phyloP scores from a whole-genome alignment of 225 moss, liverwort and hornwort genomes.

The Physcomitrellopsis africana region DNA sequence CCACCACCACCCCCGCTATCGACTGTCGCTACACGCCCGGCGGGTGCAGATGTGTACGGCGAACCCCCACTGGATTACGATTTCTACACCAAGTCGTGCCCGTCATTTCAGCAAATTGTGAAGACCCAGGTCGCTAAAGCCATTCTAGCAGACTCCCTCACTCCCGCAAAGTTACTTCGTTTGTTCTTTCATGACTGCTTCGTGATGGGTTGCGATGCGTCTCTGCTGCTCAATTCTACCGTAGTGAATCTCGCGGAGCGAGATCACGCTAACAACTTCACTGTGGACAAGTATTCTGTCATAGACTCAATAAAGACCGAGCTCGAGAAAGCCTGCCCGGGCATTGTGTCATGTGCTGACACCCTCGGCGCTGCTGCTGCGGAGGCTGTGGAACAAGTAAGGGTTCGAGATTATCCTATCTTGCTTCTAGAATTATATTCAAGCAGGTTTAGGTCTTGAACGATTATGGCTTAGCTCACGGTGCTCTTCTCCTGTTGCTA shows the following conservation, averaged over 20 bases:
- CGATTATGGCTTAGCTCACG: neutral
- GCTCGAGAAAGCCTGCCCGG: too few relatives aligned
- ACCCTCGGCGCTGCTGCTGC: too few relatives aligned
- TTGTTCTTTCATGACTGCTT: constrained; percentile 79
- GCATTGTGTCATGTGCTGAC: too few relatives aligned
- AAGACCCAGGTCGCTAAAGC: constrained; percentile 28
- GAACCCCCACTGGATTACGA: constrained; percentile 20
- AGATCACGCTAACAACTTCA: constrained; percentile 48
- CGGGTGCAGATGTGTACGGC: constrained; percentile 5
- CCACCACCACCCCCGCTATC: neutral
- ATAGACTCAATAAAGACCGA: constrained; percentile 46
- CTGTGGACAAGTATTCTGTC: constrained; percentile 37
- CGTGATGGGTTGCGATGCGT: constrained; percentile 61
- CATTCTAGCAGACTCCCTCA: constrained; percentile 29
- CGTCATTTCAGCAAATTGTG: constrained; percentile 35
- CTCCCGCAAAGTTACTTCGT: constrained; percentile 49
- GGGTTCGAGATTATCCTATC: too few relatives aligned
- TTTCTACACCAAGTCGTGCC: constrained; percentile 43
- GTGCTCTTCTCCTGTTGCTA: neutral
- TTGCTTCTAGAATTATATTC: too few relatives aligned
- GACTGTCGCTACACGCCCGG: neutral
- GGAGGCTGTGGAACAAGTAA: too few relatives aligned
- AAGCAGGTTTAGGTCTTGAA: too few relatives aligned
- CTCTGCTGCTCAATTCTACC: constrained; percentile 57
- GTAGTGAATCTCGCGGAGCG: constrained; percentile 48